Base-by-base conservation (phyloP, 257 asterid genomes). In the Rehmannia glutinosa region DNA sequence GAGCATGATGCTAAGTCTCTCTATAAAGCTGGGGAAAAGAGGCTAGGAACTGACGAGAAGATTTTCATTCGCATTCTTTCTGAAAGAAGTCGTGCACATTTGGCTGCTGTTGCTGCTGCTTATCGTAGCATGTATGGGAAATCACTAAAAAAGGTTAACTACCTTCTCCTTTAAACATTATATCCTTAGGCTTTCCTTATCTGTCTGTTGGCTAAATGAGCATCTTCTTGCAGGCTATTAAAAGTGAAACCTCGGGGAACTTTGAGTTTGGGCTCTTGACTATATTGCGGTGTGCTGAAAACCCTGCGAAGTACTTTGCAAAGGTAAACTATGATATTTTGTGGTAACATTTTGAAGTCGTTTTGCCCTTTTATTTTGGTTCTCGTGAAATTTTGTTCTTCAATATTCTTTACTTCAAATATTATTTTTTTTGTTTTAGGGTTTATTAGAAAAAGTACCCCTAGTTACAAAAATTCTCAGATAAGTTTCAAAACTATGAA, bases 21-120 rank as follows among this genome's bases (percentile, higher is more conserved):
- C 55, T 94, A 30, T 52, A 91, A 87, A 77, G 98, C 99, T 17
- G 99, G 99, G 43, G 99, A 88, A 70, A 94, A 74, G 80, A 89
- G 64, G 83, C 41, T 92, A 27, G 98, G 99, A 70, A 94, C 98
- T 24, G 99, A 94, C 54, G 99, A 94, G 78, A 80, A 74, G 66
- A 78, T 83, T 32, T 94, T 94, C 68, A 82, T 91, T 50, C 79
- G 73, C 69, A 79, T 94, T 20, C 91, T 94, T 68, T 69, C 83
- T 62, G 93, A 81, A 74, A 81, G 87, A 71, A 88, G 96, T 82
- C 74, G 83, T 56, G 83, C 95, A 6, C 99, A 94, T 62, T 75
- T 91, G 82, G 87, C 84, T 36, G 81, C 83, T 27, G 90, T 94
- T 75, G 64, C 78, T 69, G 65, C 84, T 81, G 89, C 87, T 73